phyloP scores from a whole-genome alignment of 495 filamentous ascomycete species.

The Penicillium verhagenii region DNA sequence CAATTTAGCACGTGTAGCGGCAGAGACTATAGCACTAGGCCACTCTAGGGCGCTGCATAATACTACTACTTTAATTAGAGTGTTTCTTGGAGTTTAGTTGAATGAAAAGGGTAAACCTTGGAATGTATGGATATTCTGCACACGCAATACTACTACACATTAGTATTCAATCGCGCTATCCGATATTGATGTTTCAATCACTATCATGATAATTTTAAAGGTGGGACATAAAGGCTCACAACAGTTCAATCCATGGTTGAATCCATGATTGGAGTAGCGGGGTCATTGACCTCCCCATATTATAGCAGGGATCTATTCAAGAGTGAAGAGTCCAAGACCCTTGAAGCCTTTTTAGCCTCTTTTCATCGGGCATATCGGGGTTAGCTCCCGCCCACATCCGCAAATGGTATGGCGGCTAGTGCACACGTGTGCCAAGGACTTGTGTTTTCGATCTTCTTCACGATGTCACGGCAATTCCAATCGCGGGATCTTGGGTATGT shows the following conservation, averaged over 20 bases:
- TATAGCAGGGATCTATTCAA: neutral
- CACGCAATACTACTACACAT: too few relatives aligned
- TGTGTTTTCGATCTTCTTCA: constrained; percentile 6
- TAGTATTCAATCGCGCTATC: too few relatives aligned
- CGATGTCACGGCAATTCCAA: neutral
- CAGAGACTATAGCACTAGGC: constrained; percentile 3
- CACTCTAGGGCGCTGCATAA: neutral
- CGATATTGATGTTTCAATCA: too few relatives aligned
- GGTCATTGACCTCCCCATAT: neutral
- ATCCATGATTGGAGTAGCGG: too few relatives aligned
- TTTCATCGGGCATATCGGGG: neutral
- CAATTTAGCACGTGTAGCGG: constrained; percentile 8
- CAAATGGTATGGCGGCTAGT: constrained; percentile 3
- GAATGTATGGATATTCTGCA: too few relatives aligned
- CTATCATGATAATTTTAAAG: too few relatives aligned
- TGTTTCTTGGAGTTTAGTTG: too few relatives aligned
- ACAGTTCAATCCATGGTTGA: too few relatives aligned
- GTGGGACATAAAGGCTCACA: too few relatives aligned
- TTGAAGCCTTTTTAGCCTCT: neutral
- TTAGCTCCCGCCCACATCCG: neutral
- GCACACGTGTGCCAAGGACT: constrained; percentile 10
- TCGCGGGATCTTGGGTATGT: neutral
- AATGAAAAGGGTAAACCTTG: too few relatives aligned
- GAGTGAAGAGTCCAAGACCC: too few relatives aligned
- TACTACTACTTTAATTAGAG: too few relatives aligned